A percentile compares a stretch with the other conserved stretches of the same genome.
Evolutionary conservation across 2,329 filamentous ascomycete genomes (phyloP).

Genomic region (Rutstroemia sydowiana): DNA sequence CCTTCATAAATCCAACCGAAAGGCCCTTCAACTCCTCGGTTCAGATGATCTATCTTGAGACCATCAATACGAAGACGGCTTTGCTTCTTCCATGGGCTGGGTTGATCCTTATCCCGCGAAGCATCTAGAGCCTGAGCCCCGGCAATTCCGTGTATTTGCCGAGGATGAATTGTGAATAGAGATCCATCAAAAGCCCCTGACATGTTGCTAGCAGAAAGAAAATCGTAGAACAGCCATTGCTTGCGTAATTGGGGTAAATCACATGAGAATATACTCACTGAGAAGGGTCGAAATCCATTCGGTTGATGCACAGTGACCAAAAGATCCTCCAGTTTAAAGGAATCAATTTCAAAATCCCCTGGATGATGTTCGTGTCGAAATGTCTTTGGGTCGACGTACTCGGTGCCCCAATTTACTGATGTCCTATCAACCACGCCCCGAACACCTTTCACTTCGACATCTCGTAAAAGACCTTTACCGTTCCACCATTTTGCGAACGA

Average conservation of each 20-base stretch:
- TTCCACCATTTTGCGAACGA: slow-evolving; percentile 99
- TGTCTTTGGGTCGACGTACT: slow-evolving; percentile 70
- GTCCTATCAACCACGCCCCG: slow-evolving; percentile 89
- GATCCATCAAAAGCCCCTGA: slow-evolving; percentile 93
- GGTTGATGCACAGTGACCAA: slow-evolving; percentile 90
- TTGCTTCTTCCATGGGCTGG: slow-evolving; percentile 87
- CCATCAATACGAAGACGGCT: slow-evolving; percentile 87
- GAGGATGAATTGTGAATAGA: slow-evolving; percentile 91
- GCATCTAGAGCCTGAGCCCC: slow-evolving; percentile 49
- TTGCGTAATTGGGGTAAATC: slow-evolving; percentile 89
- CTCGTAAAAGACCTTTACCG: slow-evolving; percentile 80
- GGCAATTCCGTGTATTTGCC: slow-evolving; percentile 76
- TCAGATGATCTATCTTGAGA: slow-evolving; percentile 91
- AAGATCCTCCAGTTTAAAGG: slow-evolving; percentile 92
- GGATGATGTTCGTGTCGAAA: slow-evolving; percentile 83
- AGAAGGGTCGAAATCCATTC: slow-evolving; percentile 83
- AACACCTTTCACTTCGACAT: slow-evolving; percentile 91
- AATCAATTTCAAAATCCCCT: slow-evolving; percentile 94
- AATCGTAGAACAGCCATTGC: slow-evolving; percentile 97
- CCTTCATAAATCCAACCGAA: slow-evolving; percentile 98
- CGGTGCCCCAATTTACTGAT: slow-evolving; percentile 63
- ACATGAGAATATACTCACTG: slow-evolving; percentile 91
- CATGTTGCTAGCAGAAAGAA: slow-evolving; percentile 91
- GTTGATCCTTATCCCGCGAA: slow-evolving; percentile 52
- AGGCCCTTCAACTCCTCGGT: slow-evolving; percentile 83